Conservation (phyloP, 2,329 filamentous ascomycete species). For the Aspergillus tubingensis region DNA sequence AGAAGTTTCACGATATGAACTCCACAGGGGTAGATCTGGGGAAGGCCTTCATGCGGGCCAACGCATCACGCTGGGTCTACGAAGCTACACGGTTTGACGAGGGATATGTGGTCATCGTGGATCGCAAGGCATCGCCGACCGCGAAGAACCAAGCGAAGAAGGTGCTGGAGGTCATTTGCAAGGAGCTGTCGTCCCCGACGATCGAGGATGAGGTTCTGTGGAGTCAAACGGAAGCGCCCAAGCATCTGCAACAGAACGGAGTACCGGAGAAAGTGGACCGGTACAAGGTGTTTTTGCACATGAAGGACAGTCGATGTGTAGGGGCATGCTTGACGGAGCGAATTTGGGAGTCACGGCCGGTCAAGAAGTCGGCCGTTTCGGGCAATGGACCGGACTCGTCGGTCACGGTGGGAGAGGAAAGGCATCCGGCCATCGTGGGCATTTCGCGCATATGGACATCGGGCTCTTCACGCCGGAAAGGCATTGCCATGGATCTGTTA, state of each 20-base stretch:
- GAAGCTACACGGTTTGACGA: constrained; percentile 52
- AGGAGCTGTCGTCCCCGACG: constrained; percentile 62
- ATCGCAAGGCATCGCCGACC: constrained; percentile 54
- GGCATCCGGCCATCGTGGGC: constrained; percentile 56
- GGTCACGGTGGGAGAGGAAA: constrained; percentile 48
- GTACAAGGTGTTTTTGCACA: constrained; percentile 64
- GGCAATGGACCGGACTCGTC: constrained; percentile 39
- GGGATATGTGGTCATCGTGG: constrained; percentile 60
- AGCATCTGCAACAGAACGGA: constrained; percentile 35
- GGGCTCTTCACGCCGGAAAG: constrained; percentile 56
- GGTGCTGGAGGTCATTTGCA: constrained; percentile 63
- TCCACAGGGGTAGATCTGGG: constrained; percentile 62
- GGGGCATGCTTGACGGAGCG: constrained; percentile 63
- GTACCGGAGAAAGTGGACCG: constrained; percentile 47
- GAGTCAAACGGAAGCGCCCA: constrained; percentile 50
- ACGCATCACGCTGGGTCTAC: constrained; percentile 54
- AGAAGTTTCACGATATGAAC: constrained; percentile 65
- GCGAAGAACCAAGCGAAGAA: constrained; percentile 56
- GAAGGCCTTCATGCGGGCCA: constrained; percentile 57
- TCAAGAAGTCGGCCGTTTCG: constrained; percentile 38
- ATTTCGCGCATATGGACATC: constrained; percentile 69
- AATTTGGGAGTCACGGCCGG: constrained; percentile 58
- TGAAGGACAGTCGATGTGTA: constrained; percentile 63
- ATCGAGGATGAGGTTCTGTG: constrained; percentile 61
- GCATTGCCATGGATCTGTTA: constrained; percentile 59